Conservation (phyloP, 192 early-diverging fungal genomes). For the Linnemannia exigua region DNA sequence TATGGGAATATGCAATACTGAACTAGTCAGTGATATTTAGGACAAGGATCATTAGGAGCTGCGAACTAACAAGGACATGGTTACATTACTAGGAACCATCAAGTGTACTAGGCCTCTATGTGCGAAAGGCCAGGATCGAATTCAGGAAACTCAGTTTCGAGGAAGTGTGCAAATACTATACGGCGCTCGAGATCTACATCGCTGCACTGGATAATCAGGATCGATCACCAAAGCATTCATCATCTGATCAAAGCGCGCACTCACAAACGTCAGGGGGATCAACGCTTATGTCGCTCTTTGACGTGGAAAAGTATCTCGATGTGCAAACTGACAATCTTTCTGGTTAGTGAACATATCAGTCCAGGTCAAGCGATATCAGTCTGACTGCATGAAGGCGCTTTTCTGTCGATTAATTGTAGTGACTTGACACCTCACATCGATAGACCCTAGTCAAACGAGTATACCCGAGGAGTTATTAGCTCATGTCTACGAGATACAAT, state of each 20-base stretch:
- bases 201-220: slow-evolving; percentile 15
- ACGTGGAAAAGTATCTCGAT: slow-evolving; percentile 45
- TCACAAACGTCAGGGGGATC: neutral
- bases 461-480: slow-evolving; percentile 44
- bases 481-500: slow-evolving; percentile 49
- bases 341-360: slow-evolving; percentile 4
- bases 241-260: neutral
- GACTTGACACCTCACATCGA: neutral
- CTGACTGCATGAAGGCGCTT: too few species aligned
- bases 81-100: slow-evolving; percentile 33
- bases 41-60: neutral
- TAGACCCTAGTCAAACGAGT: slow-evolving; percentile 28
- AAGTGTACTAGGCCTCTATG: slow-evolving; percentile 58
- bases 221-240: neutral
- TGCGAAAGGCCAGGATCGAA: slow-evolving; percentile 54
- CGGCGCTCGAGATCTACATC: slow-evolving; percentile 43
- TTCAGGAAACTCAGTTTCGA: slow-evolving; percentile 46
- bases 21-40: neutral
- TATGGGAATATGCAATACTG: neutral
- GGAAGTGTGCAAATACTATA: slow-evolving; percentile 31
- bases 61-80: neutral
- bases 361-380: neutral
- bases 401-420: neutral
- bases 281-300: slow-evolving; percentile 22
- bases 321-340: slow-evolving; percentile 30